Conservation (phyloP, 2,329 filamentous ascomycete genomes). For the Anisogramma anomala region DNA sequence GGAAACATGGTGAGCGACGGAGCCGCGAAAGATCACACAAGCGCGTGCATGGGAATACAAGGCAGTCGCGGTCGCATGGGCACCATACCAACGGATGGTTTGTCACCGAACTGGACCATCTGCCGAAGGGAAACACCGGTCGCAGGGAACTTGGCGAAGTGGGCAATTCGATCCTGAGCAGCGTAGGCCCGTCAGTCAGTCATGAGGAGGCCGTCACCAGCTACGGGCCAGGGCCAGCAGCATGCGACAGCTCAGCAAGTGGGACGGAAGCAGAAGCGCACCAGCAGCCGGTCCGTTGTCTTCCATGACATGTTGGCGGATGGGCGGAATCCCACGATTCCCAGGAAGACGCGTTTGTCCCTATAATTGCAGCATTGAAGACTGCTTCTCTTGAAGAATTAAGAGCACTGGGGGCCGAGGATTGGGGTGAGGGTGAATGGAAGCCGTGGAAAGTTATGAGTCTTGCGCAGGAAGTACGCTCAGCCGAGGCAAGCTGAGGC, state of each 20-base stretch:
- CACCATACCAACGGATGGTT: slow-evolving; percentile 68
- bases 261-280: not conserved
- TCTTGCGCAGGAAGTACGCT: slow-evolving; percentile 4
- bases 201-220: not conserved
- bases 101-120: slow-evolving; percentile 98
- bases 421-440: not conserved
- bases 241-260: not conserved
- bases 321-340: slow-evolving; percentile 15
- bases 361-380: slow-evolving; percentile 13
- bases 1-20: slow-evolving; percentile 6
- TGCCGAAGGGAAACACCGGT: slow-evolving; percentile 93
- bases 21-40: slow-evolving; percentile 1
- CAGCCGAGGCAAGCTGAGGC: slow-evolving; percentile 12
- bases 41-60: slow-evolving; percentile 1
- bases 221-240: too few species aligned
- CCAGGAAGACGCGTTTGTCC: slow-evolving; percentile 6
- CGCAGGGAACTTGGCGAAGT: slow-evolving; percentile 93
- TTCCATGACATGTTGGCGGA: slow-evolving; percentile 76
- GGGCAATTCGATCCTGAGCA: slow-evolving; percentile 69
- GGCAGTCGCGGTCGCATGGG: not conserved
- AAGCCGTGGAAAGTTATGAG: not conserved
- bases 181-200: too few species aligned
- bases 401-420: not conserved
- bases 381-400: not conserved
- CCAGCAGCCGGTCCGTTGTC: slow-evolving; percentile 76